Percentiles rank a stretch among this genome's conserved stretches.
Conservation (phyloP, 768 basidiomycete genomes). For the Kwoniella europaea region DNA sequence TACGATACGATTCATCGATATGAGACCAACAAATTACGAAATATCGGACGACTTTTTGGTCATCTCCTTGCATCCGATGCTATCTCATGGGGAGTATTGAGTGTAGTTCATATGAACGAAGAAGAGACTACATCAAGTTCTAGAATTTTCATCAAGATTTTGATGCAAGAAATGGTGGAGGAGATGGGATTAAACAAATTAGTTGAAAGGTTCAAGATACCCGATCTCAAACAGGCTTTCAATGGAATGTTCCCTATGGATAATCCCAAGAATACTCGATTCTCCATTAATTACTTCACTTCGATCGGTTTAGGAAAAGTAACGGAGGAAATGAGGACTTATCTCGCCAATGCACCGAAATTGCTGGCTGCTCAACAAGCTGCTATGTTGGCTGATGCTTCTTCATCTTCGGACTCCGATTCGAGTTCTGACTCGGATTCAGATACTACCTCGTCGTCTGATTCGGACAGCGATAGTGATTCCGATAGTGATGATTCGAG, state of each 20-base stretch:
- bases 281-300: slow-evolving; percentile 96
- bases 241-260: slow-evolving; percentile 92
- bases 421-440: slow-evolving; percentile 35
- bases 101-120: slow-evolving; percentile 88
- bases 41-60: slow-evolving; percentile 96
- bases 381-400: slow-evolving; percentile 69
- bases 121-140: slow-evolving; percentile 95
- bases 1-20: slow-evolving; percentile 97
- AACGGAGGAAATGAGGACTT: slow-evolving; percentile 97
- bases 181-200: slow-evolving; percentile 84
- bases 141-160: slow-evolving; percentile 96
- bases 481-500: slow-evolving; percentile 59
- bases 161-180: slow-evolving; percentile 95
- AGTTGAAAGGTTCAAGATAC: slow-evolving; percentile 88
- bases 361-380: slow-evolving; percentile 94
- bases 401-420: slow-evolving; percentile 39
- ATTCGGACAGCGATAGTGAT: slow-evolving; percentile 58
- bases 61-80: slow-evolving; percentile 85
- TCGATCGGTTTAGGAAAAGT: slow-evolving; percentile 86
- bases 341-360: slow-evolving; percentile 90
- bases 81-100: slow-evolving; percentile 84
- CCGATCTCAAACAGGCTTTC: slow-evolving; percentile 74
- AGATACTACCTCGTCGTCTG: slow-evolving; percentile 60
- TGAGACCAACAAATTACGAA: slow-evolving; percentile 96
- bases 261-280: slow-evolving; percentile 91